These are phyloP conservation scores for Sphagnum contortum DNA, from an alignment of 225 moss, liverwort and hornwort species.

Conservation along the genomic window DNA sequence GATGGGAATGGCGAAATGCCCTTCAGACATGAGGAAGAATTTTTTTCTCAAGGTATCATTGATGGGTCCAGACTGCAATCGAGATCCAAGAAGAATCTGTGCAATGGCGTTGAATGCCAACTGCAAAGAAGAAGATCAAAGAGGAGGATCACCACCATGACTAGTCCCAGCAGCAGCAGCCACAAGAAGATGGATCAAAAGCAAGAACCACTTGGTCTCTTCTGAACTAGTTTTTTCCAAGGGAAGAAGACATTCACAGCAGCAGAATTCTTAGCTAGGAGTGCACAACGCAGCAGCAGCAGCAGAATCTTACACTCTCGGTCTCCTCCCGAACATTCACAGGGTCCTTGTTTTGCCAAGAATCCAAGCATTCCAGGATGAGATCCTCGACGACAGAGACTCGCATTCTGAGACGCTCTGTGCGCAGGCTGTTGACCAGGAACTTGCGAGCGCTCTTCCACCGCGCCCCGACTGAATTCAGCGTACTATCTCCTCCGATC, in stretches of 20 bases:
- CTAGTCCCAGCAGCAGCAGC: too few species aligned
- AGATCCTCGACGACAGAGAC: slow-evolving; percentile 11
- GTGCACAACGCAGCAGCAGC: too few species aligned
- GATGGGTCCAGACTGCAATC: slow-evolving; percentile 10
- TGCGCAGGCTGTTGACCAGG: slow-evolving; percentile 12
- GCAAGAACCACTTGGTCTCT: too few species aligned
- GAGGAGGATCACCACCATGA: too few species aligned
- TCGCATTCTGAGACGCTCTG: slow-evolving; percentile 11
- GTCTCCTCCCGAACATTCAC: slow-evolving; percentile 24
- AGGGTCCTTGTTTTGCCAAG: slow-evolving; percentile 12
- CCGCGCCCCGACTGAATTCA: slow-evolving; percentile 16
- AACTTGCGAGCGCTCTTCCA: slow-evolving; percentile 23
- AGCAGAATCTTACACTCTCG: slow-evolving; percentile 8
- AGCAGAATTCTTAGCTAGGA: too few species aligned
- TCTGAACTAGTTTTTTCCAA: too few species aligned
- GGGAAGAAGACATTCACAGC: too few species aligned
- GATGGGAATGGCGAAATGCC: slow-evolving; percentile 13
- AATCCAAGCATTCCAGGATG: slow-evolving; percentile 11
- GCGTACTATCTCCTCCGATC: slow-evolving; percentile 18
- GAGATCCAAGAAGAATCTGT: slow-evolving; percentile 18
- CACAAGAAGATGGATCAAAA: too few species aligned
- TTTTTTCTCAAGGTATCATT: slow-evolving; percentile 13
- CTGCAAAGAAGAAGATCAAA: not conserved
- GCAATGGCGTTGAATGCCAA: slow-evolving; percentile 22
- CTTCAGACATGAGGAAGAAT: slow-evolving; percentile 14